A percentile compares a stretch with the other conserved stretches of the same genome.
phyloP scores from a whole-genome alignment of 768 basidiomycete species.

The Rhodosporidiobolus odoratus region DNA sequence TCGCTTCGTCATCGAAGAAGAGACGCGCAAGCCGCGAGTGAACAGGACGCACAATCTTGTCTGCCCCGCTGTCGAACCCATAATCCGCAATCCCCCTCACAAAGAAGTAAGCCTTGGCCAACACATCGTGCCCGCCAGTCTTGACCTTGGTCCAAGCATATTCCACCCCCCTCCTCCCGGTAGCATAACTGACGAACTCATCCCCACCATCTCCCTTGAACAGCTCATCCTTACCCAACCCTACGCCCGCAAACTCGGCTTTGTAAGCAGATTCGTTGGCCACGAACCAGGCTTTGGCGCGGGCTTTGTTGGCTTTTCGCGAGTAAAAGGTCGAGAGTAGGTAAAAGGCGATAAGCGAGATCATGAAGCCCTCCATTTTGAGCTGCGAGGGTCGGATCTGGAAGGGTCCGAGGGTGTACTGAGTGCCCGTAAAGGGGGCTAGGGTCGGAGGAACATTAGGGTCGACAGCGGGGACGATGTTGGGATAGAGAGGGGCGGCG shows the following conservation, averaged over 20 bases:
- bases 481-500: not conserved
- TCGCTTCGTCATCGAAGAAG: not conserved
- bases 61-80: conserved; percentile 5
- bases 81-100: not conserved
- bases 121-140: conserved; percentile 1
- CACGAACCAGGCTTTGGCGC: conserved; percentile 2
- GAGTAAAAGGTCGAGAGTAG: not conserved
- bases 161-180: conserved; percentile 24
- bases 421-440: not conserved
- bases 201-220: conserved; percentile 21
- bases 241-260: conserved; percentile 29
- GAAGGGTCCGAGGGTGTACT: conserved; percentile 19
- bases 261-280: not conserved
- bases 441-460: not conserved
- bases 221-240: conserved; percentile 10
- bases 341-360: conserved; percentile 19
- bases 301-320: not conserved
- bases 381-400: conserved; percentile 7
- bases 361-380: conserved; percentile 1
- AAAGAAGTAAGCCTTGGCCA: conserved; percentile 3
- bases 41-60: conserved; percentile 15
- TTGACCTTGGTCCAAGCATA: conserved; percentile 5
- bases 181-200: conserved; percentile 22
- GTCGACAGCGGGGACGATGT: conserved; percentile 2
- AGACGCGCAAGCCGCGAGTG: not conserved